Conservation (phyloP, 257 asterid genomes). For the Fraxinus americana region DNA sequence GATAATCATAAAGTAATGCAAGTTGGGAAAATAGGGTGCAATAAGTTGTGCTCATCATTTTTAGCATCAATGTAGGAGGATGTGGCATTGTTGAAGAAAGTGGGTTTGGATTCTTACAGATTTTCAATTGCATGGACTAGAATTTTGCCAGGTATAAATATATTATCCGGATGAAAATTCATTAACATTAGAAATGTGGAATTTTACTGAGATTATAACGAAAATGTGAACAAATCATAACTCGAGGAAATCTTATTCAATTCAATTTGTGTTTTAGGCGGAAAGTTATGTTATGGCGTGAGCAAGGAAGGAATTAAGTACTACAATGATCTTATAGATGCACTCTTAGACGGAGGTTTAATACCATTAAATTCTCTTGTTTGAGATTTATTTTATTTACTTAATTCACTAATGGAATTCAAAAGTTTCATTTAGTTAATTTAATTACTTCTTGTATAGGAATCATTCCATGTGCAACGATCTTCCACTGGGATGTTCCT, state of each 20-base stretch:
- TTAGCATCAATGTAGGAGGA: slow-evolving; percentile 13
- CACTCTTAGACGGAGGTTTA: slow-evolving; percentile 27
- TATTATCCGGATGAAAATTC: not conserved
- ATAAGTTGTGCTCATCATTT: too few species aligned
- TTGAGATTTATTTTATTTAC: too few species aligned
- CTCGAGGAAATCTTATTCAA: too few species aligned
- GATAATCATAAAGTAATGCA: too few species aligned
- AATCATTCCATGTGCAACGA: slow-evolving; percentile 32
- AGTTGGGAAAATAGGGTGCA: too few species aligned
- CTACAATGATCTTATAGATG: slow-evolving; percentile 33
- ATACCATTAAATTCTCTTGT: too few species aligned
- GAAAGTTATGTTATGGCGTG: slow-evolving; percentile 24
- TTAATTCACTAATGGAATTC: too few species aligned
- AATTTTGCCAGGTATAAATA: too few species aligned
- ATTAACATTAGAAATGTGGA: too few species aligned
- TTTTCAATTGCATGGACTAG: too few species aligned
- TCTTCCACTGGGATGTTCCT: slow-evolving; percentile 46
- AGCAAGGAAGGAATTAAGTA: slow-evolving; percentile 22
- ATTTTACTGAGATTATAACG: not conserved
- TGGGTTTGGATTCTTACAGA: not conserved
- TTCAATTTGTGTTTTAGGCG: slow-evolving; percentile 7
- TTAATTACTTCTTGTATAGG: slow-evolving; percentile 17
- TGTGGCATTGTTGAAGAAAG: slow-evolving; percentile 9
- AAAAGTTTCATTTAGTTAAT: too few species aligned
- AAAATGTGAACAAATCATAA: too few species aligned